A percentile compares a stretch with the other conserved stretches of the same genome.
These are phyloP conservation scores for Solanum hybrid DNA, from an alignment of 305 asterid genomes.

Conservation along the genomic window DNA sequence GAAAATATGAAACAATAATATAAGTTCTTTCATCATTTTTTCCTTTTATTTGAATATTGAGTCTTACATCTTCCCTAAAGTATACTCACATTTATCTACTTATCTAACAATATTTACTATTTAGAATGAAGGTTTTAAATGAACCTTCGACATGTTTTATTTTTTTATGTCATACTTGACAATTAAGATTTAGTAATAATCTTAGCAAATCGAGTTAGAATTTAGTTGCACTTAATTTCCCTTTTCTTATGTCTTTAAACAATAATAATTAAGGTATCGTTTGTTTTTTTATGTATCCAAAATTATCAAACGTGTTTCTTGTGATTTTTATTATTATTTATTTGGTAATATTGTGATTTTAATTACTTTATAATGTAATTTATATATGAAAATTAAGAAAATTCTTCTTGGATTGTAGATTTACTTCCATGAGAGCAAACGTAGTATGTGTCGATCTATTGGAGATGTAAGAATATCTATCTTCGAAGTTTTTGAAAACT, in stretches of 20 bases:
- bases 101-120: background rate
- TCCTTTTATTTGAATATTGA: background rate
- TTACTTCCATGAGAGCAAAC: background rate
- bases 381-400: background rate
- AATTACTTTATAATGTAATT: background rate
- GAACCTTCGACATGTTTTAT: background rate
- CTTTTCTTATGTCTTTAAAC: background rate
- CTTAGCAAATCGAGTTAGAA: background rate
- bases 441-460: background rate
- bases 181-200: background rate
- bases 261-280: background rate
- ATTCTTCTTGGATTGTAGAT: background rate
- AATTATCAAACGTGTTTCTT: background rate
- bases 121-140: background rate
- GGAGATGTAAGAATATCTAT: background rate
- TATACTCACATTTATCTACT: background rate
- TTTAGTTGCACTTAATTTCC: background rate
- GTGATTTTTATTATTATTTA: background rate
- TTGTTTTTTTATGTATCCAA: background rate
- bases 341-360: background rate
- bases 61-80: too few species aligned
- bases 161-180: background rate
- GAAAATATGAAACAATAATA: background rate
- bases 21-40: background rate
- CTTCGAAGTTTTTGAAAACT: background rate